phyloP scores from a whole-genome alignment of 1,139 yeast genomes.

The Geotrichum fermentans region DNA sequence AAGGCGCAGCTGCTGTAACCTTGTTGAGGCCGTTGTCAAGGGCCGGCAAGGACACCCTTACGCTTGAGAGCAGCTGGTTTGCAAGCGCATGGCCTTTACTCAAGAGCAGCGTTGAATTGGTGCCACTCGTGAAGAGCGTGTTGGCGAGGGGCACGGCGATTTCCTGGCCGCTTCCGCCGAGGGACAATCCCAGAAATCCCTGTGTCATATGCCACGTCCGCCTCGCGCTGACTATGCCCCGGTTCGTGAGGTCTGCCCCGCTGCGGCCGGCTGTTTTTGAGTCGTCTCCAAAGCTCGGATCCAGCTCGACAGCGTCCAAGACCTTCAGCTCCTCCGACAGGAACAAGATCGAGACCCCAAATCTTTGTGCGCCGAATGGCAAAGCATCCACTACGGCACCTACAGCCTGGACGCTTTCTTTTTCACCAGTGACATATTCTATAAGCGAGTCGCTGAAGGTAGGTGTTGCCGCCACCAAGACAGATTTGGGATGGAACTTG shows the following conservation, averaged over 20 bases:
- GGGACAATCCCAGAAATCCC: conserved; percentile 27
- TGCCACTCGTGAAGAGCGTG: conserved; percentile 35
- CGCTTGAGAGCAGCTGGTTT: conserved; percentile 9
- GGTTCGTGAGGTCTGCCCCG: conserved; percentile 12
- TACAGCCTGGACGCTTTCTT: conserved; percentile 14
- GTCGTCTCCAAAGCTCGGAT: conserved; percentile 11
- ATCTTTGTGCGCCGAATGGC: conserved; percentile 34
- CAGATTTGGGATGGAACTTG: conserved; percentile 15
- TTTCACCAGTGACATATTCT: conserved; percentile 11
- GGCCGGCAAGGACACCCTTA: not conserved
- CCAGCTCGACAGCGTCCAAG: conserved; percentile 24
- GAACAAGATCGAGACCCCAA: conserved; percentile 32
- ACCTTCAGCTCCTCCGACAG: conserved; percentile 23
- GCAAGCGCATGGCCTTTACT: conserved; percentile 17
- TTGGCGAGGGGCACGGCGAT: conserved; percentile 34
- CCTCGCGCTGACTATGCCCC: conserved; percentile 26
- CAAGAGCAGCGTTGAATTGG: conserved; percentile 27
- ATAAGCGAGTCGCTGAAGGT: conserved; percentile 25
- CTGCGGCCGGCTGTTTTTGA: conserved; percentile 5
- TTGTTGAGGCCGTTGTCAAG: not conserved
- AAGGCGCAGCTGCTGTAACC: conserved; percentile 23
- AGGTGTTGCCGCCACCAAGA: conserved; percentile 33
- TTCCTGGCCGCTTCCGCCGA: conserved; percentile 9
- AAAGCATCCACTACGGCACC: conserved; percentile 34
- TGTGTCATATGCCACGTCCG: conserved; percentile 30